A percentile compares a stretch with the other conserved stretches of the same genome.
Conservation (phyloP, 2,329 filamentous ascomycete species). For the Colletotrichum cordylinicola region DNA sequence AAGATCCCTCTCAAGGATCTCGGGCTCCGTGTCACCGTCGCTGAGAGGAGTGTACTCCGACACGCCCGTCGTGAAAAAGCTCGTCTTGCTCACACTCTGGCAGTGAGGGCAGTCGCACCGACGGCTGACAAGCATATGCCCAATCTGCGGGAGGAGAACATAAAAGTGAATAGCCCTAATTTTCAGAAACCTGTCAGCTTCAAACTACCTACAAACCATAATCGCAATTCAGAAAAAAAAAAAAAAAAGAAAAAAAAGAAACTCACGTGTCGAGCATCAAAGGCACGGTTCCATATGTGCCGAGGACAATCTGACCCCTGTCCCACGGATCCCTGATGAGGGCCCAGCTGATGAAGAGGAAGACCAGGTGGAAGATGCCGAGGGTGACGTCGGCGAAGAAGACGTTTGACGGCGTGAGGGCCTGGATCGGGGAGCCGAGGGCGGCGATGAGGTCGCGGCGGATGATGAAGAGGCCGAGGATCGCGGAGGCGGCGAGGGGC, state of each 20-base stretch:
- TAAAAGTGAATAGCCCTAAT: slow-evolving; percentile 3
- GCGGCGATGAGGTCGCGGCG: slow-evolving; percentile 23
- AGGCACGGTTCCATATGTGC: slow-evolving; percentile 24
- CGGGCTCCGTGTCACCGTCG: neutral
- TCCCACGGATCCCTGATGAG: neutral
- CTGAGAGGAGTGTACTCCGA: slow-evolving; percentile 16
- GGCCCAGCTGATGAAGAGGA: slow-evolving; percentile 24
- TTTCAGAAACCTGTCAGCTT: neutral
- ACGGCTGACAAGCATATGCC: neutral
- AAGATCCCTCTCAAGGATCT: neutral
- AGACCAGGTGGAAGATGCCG: slow-evolving; percentile 6
- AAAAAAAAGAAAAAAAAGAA: too few relatives aligned
- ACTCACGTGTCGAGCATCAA: slow-evolving; percentile 25
- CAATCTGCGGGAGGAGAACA: slow-evolving; percentile 35
- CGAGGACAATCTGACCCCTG: slow-evolving; percentile 13
- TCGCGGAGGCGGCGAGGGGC: slow-evolving; percentile 19
- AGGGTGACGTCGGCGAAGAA: slow-evolving; percentile 20
- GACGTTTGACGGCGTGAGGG: slow-evolving; percentile 18
- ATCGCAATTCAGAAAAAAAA: accelerated
- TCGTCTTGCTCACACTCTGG: neutral
- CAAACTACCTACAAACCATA: accelerated
- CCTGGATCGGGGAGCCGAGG: slow-evolving; percentile 24
- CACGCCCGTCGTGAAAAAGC: neutral
- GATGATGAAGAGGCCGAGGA: slow-evolving; percentile 15
- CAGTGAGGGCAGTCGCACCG: slow-evolving; percentile 14